Percentiles rank a stretch among this genome's conserved stretches.
Evolutionary conservation across 2,329 filamentous ascomycete genomes (phyloP).

Genomic region (Drechmeria coniospora): DNA sequence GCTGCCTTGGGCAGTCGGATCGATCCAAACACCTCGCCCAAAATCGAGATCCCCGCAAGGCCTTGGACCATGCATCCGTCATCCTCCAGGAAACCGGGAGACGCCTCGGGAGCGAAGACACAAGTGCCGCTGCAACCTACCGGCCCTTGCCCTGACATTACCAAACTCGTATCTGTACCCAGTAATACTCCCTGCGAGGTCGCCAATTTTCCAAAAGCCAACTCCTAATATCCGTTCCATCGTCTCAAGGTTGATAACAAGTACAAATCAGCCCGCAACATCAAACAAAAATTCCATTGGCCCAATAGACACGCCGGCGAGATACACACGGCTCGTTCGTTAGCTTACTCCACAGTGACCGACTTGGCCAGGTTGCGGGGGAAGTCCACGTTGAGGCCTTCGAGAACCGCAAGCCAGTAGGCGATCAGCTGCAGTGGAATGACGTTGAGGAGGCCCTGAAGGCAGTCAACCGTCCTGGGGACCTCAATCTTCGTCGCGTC

Average conservation of each 20-base stretch:
- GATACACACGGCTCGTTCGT: conserved; percentile 2
- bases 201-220: conserved; percentile 7
- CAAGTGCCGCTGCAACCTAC: conserved; percentile 1
- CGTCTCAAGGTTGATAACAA: conserved; percentile 1
- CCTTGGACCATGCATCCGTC: too few species aligned
- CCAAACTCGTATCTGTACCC: conserved; percentile 4
- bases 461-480: conserved; percentile 82
- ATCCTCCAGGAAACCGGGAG: conserved; percentile 1
- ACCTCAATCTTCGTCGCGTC: conserved; percentile 97
- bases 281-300: conserved; percentile 2
- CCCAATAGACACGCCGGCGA: conserved; percentile 3
- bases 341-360: conserved; percentile 83
- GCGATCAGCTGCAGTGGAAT: conserved; percentile 95
- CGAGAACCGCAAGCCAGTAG: conserved; percentile 95
- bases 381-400: conserved; percentile 96
- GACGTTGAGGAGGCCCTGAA: conserved; percentile 95
- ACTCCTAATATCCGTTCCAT: conserved; percentile 7
- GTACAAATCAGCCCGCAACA: conserved; percentile 1
- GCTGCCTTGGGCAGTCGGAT: too few species aligned
- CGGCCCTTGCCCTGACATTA: conserved; percentile 1
- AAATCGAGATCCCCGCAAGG: too few species aligned
- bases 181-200: conserved; percentile 3
- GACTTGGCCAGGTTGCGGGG: conserved; percentile 97
- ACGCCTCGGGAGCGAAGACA: conserved; percentile 1
- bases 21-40: too few species aligned